Evolutionary conservation across 257 asterid species (phyloP), one percentile per base, ranked within the genome.

Genomic region (Parsonsia alboflavescens): DNA sequence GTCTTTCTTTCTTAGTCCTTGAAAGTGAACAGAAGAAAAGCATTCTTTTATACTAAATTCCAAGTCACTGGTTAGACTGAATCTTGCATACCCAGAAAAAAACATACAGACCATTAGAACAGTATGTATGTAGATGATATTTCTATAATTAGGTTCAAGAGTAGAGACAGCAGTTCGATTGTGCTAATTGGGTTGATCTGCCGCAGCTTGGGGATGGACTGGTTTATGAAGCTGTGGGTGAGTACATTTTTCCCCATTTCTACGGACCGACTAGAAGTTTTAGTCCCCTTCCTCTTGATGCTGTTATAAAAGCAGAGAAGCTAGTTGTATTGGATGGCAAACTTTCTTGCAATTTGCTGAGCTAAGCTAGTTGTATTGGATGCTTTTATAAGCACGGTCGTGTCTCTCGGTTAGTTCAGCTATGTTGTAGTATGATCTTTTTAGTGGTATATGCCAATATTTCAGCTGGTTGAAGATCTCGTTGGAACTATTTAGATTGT

Each of bases 221-320:
- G 86, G 76, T 89, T 53, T 93, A 91, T 74, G 97, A 93, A 88
- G 86, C 86, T 21, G 85, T 82, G 64, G 96, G 86, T 1, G 88
- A 86, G 39, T 41, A 81, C 22, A 74, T 78, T 22, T 91, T 93
- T 72, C 97, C 97, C 71, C 98, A 93, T 88, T 93, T 91, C 84
- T 93, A 93, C 16, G 98, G 98, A 8, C 94, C 97, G 26, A 84
- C 90, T 61, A 82, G 96, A 71, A 90, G 91, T 82, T 93, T 91
- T 63, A 76, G 83, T 54, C 93, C 97, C 41, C 93, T 93, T 70
- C 95, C 97, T 48, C 73, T 90, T 33, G 89, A 82, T 28, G 91
- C 74, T 44, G 96, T 93, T 66, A 56, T 71, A 19, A 84, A 86
- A 78, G 90, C 95, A 36, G 97, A 91, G 84, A 90, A 89, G 81